These are phyloP conservation scores for Ammopiptanthus mongolicus DNA, from an alignment of 306 rosid genomes.

Conservation along the genomic window DNA sequence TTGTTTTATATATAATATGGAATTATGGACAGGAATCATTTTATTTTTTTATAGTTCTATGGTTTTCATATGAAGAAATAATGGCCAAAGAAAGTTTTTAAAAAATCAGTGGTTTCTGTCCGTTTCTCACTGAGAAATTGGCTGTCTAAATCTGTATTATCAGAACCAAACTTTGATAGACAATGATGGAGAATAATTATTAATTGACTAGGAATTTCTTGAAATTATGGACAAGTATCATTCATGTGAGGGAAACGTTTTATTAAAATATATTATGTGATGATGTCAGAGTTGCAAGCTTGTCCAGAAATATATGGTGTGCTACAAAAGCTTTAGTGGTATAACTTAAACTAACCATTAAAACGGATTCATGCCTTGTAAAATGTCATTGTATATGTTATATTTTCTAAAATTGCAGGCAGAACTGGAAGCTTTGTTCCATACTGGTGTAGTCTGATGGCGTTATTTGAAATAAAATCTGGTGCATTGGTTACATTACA, in stretches of 20 bases:
- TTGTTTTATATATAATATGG: no score
- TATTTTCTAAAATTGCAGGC: constrained; percentile 9
- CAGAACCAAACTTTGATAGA: no score
- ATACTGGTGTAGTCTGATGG: constrained; percentile 18
- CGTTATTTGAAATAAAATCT: constrained; percentile 36
- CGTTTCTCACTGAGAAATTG: no score
- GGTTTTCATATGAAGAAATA: no score
- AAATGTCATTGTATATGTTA: background rate
- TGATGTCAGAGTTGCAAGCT: background rate
- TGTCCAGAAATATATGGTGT: background rate
- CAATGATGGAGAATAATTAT: no score
- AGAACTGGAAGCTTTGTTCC: background rate
- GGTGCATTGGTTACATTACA: constrained; percentile 56
- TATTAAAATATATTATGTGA: background rate
- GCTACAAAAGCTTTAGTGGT: background rate
- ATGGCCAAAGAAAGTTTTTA: no score
- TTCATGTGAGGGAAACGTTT: background rate
- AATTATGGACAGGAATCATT: no score
- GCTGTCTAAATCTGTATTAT: no score
- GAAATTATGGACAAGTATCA: background rate
- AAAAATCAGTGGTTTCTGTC: no score
- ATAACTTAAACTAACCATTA: background rate
- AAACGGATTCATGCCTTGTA: background rate
- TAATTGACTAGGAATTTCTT: background rate
- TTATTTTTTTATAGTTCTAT: no score